Conservation (phyloP, 2,329 filamentous ascomycete species). For the Xylariaceae sp. region DNA sequence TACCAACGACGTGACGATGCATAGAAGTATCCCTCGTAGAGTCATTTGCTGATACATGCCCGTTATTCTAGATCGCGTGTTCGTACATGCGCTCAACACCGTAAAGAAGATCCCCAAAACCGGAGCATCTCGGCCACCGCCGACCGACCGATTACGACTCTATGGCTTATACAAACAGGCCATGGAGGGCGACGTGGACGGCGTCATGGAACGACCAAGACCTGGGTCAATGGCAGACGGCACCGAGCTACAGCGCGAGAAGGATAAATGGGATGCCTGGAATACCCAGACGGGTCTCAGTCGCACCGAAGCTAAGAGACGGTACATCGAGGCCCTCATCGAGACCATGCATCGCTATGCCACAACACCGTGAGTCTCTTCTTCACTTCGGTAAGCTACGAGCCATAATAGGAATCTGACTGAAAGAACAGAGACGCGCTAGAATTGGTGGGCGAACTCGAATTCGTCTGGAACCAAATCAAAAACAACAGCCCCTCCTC, state of each 20-base stretch:
- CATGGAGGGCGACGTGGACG: slow-evolving; percentile 96
- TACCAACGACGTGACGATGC: neutral
- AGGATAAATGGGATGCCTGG: slow-evolving; percentile 91
- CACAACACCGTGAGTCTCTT: slow-evolving; percentile 66
- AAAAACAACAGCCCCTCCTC: slow-evolving; percentile 76
- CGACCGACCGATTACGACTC: slow-evolving; percentile 79
- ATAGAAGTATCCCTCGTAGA: neutral
- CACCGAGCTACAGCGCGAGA: slow-evolving; percentile 58
- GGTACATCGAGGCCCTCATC: slow-evolving; percentile 91
- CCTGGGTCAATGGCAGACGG: slow-evolving; percentile 43
- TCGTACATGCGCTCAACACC: slow-evolving; percentile 97
- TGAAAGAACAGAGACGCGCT: slow-evolving; percentile 63
- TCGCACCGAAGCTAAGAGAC: slow-evolving; percentile 87
- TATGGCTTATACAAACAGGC: slow-evolving; percentile 99
- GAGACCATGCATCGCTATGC: slow-evolving; percentile 97
- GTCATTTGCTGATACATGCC: slow-evolving; percentile 6
- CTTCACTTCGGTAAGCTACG: slow-evolving; percentile 3
- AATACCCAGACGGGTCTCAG: slow-evolving; percentile 79
- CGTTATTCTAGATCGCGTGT: slow-evolving; percentile 75
- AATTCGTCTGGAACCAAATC: slow-evolving; percentile 99
- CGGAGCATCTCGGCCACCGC: slow-evolving; percentile 82
- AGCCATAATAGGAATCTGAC: slow-evolving; percentile 9
- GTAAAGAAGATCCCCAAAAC: slow-evolving; percentile 97
- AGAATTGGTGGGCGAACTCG: slow-evolving; percentile 88
- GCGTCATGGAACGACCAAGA: slow-evolving; percentile 82